Conservation (phyloP, 2,329 filamentous ascomycete species). For the Exophiala sp. region DNA sequence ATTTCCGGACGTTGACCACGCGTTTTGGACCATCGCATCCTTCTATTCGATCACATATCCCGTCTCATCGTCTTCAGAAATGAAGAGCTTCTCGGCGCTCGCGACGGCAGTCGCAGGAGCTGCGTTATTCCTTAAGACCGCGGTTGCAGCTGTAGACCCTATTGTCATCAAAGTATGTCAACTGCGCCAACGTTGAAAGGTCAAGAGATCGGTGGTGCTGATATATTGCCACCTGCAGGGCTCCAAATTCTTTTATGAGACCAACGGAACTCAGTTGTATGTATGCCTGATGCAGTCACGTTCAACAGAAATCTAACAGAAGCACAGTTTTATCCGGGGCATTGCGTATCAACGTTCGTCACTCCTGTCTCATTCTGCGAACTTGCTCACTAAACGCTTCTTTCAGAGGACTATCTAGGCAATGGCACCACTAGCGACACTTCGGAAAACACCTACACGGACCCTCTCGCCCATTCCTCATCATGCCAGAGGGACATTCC, state of each 20-base stretch:
- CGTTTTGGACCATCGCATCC: conserved; percentile 6
- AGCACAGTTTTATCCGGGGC: conserved; percentile 73
- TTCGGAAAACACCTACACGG: conserved; percentile 59
- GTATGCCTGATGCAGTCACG: conserved; percentile 27
- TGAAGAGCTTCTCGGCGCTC: conserved; percentile 27
- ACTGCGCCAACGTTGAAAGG: not conserved
- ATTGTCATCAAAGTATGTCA: conserved; percentile 61
- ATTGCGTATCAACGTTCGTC: conserved; percentile 75
- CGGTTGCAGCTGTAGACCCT: conserved; percentile 47
- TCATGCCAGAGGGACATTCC: conserved; percentile 83
- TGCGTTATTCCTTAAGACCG: conserved; percentile 25
- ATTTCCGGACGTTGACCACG: conserved; percentile 3
- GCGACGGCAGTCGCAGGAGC: conserved; percentile 25
- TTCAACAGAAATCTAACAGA: conserved; percentile 3
- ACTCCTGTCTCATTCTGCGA: conserved; percentile 12
- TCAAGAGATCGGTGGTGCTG: conserved; percentile 2
- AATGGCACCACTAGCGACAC: conserved; percentile 37
- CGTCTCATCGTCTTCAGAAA: conserved; percentile 21
- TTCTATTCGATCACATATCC: conserved; percentile 7
- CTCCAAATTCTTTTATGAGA: conserved; percentile 85
- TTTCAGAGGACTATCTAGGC: conserved; percentile 56
- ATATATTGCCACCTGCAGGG: conserved; percentile 48
- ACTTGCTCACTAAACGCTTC: conserved; percentile 1
- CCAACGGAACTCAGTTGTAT: conserved; percentile 70
- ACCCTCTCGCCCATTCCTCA: conserved; percentile 72